Conservation (phyloP, 208 protist genomes). For the Phytomonas serpens region DNA sequence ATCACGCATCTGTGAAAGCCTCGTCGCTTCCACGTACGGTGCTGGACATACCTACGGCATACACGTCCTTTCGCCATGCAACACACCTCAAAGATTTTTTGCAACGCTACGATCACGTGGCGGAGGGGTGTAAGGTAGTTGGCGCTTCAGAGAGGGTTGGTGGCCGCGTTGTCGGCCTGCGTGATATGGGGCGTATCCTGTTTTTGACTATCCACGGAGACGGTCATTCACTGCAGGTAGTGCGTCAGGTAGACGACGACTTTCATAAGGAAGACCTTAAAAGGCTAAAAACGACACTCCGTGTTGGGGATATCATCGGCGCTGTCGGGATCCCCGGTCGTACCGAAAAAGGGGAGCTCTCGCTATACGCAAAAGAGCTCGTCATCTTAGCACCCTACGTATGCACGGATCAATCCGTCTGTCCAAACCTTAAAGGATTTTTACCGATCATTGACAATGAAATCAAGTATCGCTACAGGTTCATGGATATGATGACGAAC, state of each 20-base stretch:
- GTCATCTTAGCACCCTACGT: conserved; percentile 74
- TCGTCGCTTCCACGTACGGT: conserved; percentile 22
- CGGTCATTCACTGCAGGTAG: conserved; percentile 58
- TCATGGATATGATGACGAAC: conserved; percentile 86
- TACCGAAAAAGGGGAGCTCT: conserved; percentile 80
- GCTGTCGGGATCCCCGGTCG: conserved; percentile 62
- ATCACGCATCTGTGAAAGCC: not conserved
- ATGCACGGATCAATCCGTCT: conserved; percentile 76
- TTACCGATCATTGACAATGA: conserved; percentile 58
- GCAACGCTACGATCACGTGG: conserved; percentile 29
- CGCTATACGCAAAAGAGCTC: conserved; percentile 44
- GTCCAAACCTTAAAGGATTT: conserved; percentile 67
- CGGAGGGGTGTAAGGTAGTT: conserved; percentile 18
- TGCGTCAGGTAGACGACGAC: conserved; percentile 39
- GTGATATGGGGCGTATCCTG: conserved; percentile 81
- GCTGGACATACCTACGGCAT: conserved; percentile 39
- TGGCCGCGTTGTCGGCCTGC: conserved; percentile 58
- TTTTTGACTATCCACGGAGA: conserved; percentile 71
- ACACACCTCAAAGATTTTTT: conserved; percentile 39
- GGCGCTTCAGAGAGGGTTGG: conserved; percentile 31
- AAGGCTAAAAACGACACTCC: conserved; percentile 32
- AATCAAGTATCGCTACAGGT: conserved; percentile 82
- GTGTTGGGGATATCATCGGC: conserved; percentile 82
- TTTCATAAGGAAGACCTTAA: conserved; percentile 50
- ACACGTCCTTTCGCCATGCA: conserved; percentile 51